Percentiles rank a stretch among this genome's conserved stretches.
phyloP scores from a whole-genome alignment of 2,329 filamentous ascomycete genomes.

The Exophiala aquamarina region DNA sequence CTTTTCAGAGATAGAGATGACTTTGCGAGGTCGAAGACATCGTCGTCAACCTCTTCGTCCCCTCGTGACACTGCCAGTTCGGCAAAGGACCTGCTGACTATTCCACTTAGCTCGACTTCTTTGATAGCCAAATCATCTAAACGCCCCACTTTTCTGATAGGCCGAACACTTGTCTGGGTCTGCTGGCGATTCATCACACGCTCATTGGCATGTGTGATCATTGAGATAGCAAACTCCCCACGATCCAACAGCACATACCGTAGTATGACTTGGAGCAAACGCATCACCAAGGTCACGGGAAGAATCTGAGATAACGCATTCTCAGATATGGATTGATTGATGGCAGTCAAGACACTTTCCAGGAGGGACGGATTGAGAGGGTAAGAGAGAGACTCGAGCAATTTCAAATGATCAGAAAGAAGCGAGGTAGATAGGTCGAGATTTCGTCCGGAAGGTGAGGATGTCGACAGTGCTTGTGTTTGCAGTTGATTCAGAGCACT shows the following conservation, averaged over 20 bases:
- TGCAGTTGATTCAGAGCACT: slow-evolving; percentile 84
- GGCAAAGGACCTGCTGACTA: slow-evolving; percentile 76
- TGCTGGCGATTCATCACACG: slow-evolving; percentile 72
- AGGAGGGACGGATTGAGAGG: slow-evolving; percentile 74
- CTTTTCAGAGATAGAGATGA: slow-evolving; percentile 68
- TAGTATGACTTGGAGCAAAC: slow-evolving; percentile 73
- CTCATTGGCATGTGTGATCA: slow-evolving; percentile 83
- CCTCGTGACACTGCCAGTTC: slow-evolving; percentile 74
- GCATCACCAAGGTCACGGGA: slow-evolving; percentile 72
- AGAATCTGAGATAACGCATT: slow-evolving; percentile 81
- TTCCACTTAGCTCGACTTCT: slow-evolving; percentile 79
- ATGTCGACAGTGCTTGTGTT: slow-evolving; percentile 35
- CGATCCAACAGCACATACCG: slow-evolving; percentile 85
- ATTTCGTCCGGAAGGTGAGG: slow-evolving; percentile 26
- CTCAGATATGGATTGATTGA: slow-evolving; percentile 78
- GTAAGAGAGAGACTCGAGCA: slow-evolving; percentile 55
- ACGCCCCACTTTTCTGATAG: slow-evolving; percentile 24
- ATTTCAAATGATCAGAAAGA: slow-evolving; percentile 29
- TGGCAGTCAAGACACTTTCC: slow-evolving; percentile 69
- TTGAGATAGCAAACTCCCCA: slow-evolving; percentile 85
- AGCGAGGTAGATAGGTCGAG: slow-evolving; percentile 29
- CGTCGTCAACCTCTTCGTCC: slow-evolving; percentile 72
- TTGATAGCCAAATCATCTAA: slow-evolving; percentile 70
- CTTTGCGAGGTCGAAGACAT: slow-evolving; percentile 78
- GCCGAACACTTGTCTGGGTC: slow-evolving; percentile 42